Base-by-base conservation (phyloP, 129 eudicot genomes). In the Tagetes erecta region DNA sequence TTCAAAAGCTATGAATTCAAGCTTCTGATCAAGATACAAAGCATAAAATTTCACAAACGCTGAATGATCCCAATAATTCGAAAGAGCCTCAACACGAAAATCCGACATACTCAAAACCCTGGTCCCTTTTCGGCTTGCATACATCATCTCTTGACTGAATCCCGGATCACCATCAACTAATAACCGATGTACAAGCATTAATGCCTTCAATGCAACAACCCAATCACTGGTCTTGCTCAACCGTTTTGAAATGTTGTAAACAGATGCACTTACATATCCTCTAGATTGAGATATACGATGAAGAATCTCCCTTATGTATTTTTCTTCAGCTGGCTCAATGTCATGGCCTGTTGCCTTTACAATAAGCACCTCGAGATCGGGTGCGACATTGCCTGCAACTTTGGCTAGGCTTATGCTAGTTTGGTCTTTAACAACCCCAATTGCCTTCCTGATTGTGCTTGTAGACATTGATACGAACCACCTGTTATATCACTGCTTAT, bases 321-420 rank as follows among this genome's bases (percentile, higher is more conserved):
- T 89, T 6, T 84, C 86, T 64, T 84, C 84, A 3, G 92, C 85
- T 8, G 84, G 87, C 34, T 84, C 96, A 39, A 74, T 73, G 53
- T 89, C 89, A 30, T 89, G 96, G 70, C 83, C 79, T 1, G 96
- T 89, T 56, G 96, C 92, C 55, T 84, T 87, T n/a, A 89, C 96
- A 0, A 87, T 82, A 36, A 83, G 68, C 49, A 89, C 87, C 76
- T 89, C 96, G 12, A 89, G 90, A 71, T 89, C 90, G 2, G 92
- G 89, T 52, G 89, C 92, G n/a, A 83, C 76, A 45, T 87, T 83
- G 38, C 92, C 86, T 0, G 92, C 82, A 67, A 89, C 92, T 55
- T 89, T 89, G 35, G 90, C 96, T 72, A 89, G 63, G 81, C 92
- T 78, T 42, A 89, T 89, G 60, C 95, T 88, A 8, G 91, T 88